Base-by-base conservation (phyloP, 2,329 filamentous ascomycete species). In the Pestalotiopsis sp. region DNA sequence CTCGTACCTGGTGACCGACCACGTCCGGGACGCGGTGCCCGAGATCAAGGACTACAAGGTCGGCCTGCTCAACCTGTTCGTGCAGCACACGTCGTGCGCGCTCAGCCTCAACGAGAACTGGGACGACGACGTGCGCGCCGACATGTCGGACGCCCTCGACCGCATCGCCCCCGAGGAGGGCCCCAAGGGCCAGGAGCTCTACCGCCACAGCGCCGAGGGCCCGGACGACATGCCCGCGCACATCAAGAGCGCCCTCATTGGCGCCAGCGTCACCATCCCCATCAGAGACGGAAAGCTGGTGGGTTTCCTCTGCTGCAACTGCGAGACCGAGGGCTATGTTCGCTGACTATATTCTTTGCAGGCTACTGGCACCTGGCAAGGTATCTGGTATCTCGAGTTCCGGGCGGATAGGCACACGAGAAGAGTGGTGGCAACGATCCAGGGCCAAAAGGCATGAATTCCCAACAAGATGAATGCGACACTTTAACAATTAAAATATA, bases 381-480 rank as follows among this genome's bases (percentile, higher is more conserved):
- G 96, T 0, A 95, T 98, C 69, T 98, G 93, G 93, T 97, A 97
- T 80, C 83, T 98, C 72, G 96, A 98, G 81, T 98, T 98, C 79
- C 87, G 95, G 68, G 87, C 85, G 11, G 84, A 84, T 73, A 93
- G 89, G 81, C 95, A 98, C 81, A 85, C 89, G 72, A 88, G 96
- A 76, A 92, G 90, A 78, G 88, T 98, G 13, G 91, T 99, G 71
- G 95, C 95, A 66, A 98, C 96, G 1, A 97, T 98, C 71, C 95
- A 98, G 80, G 96, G 95, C 58, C 93, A 98, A 83, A 90, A 90
- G 79, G 82, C 83, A 66, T 84, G 72, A 77, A 20, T 41, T 5
- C 41, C 25, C 4, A 36, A 63, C 4, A 36, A 63, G 12, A 20
- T 7, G 6, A 52, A 9, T 9, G 45, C 45, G 45, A 52, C 45